Base-by-base conservation (phyloP, 495 filamentous ascomycete genomes). In the Xylaria sp. region DNA sequence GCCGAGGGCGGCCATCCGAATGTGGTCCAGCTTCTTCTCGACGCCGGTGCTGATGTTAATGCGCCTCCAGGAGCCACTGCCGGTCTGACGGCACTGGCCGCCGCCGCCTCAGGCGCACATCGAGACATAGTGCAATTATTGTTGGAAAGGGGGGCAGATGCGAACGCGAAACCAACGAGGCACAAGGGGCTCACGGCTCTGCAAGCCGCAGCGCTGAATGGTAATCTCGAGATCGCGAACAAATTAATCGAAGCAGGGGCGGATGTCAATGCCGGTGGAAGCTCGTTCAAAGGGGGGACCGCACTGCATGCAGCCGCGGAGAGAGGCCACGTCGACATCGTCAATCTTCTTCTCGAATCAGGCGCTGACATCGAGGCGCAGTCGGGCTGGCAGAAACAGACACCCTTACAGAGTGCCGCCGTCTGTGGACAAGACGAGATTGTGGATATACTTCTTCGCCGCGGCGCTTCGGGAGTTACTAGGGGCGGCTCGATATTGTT, bases 111-210 rank as follows among this genome's bases (percentile, higher is more conserved):
- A 33, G 55, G 31, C 35, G 73, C 77, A 15, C 71, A 77, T 66
- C 48, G 67, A 8, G 68, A 70, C 29, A 68, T 76, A n/a, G 76
- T 73, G n/a, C 21, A 59, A 31, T 9, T 75, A n/a, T 65, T 78
- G 35, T 57, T 78, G 12, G 59, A 67, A 21, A 55, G 64, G n/a
- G 76, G 76, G 14, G 76, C 71, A 15, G 33, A 73, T 37, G 71
- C 75, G 33, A 73, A 78, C 70, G 67, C 75, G 7, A 63, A 61
- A 24, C 67, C 72, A 66, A 48, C 33, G 17, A 68, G 70, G 46
- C 62, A 77, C 24, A 73, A 75, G 50, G 78, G 80, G 7, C 50
- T 74, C 33, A 81, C 80, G 43, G 78, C 79, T 37, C 67, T 82
- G 14, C 80, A 82, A 68, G 77, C 70, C 3, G 79, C 80, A n/a